Conservation (phyloP, 495 filamentous ascomycete species). For the Copromyces sp. region DNA sequence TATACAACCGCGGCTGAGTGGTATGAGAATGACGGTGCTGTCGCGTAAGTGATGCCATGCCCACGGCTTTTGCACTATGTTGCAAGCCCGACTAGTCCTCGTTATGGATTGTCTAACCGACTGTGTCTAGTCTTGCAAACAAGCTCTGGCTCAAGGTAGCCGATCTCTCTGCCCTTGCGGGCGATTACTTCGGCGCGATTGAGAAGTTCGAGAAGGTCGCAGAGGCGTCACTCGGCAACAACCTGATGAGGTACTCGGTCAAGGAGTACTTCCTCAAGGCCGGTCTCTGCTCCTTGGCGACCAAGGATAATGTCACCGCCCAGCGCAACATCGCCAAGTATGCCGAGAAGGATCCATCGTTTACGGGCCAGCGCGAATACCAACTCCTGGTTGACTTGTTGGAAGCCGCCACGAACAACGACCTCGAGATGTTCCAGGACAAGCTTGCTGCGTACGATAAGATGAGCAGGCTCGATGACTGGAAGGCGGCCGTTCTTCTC, state of each 20-base stretch:
- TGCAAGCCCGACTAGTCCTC: not conserved
- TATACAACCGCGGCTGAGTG: slow-evolving; percentile 76
- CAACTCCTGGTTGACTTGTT: slow-evolving; percentile 66
- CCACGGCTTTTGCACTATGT: not conserved
- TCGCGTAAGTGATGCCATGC: slow-evolving; percentile 48
- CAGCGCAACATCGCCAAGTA: slow-evolving; percentile 72
- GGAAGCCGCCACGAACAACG: slow-evolving; percentile 57
- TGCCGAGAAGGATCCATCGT: slow-evolving; percentile 69
- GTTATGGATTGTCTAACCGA: not conserved
- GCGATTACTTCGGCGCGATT: slow-evolving; percentile 71
- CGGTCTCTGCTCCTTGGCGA: slow-evolving; percentile 71
- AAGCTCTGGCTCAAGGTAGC: slow-evolving; percentile 83
- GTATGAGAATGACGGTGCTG: slow-evolving; percentile 81
- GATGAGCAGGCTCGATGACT: slow-evolving; percentile 85
- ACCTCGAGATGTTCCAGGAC: slow-evolving; percentile 73
- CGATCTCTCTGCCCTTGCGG: slow-evolving; percentile 70
- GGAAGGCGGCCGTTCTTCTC: slow-evolving; percentile 83
- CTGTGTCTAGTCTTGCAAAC: slow-evolving; percentile 58
- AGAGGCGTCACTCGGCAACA: slow-evolving; percentile 58
- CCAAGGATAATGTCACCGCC: slow-evolving; percentile 62
- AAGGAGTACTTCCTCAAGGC: slow-evolving; percentile 92
- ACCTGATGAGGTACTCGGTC: slow-evolving; percentile 80
- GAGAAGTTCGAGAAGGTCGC: slow-evolving; percentile 74
- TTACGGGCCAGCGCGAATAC: slow-evolving; percentile 64
- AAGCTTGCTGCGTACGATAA: slow-evolving; percentile 81